Percentiles rank a stretch among this genome's conserved stretches.
These are phyloP conservation scores for Suillus ampliporus DNA, from an alignment of 768 basidiomycete genomes.

Conservation along the genomic window DNA sequence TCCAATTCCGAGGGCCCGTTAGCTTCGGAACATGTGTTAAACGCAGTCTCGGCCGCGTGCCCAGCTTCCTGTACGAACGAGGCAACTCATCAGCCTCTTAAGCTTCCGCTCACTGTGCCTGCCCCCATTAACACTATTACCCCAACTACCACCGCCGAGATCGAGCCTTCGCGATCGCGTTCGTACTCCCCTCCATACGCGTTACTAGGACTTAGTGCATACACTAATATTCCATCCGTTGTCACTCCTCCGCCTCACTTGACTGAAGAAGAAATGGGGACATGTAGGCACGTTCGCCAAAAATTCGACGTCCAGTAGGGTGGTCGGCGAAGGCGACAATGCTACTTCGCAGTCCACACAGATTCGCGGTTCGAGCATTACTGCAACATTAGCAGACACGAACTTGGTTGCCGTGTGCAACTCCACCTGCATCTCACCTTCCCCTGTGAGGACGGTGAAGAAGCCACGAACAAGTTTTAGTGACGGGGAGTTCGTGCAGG, in stretches of 20 bases:
- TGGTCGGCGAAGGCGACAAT: neutral
- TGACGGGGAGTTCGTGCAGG: constrained; percentile 1
- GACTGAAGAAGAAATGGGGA: neutral
- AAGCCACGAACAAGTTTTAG: constrained; percentile 15
- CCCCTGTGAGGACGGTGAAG: constrained; percentile 15
- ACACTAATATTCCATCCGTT: constrained; percentile 5
- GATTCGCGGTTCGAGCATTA: neutral
- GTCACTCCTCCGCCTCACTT: neutral
- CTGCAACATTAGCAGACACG: neutral
- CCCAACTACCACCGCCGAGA: neutral
- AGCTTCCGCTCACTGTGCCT: neutral
- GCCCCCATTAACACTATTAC: neutral
- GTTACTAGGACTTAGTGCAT: neutral
- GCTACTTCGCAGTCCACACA: neutral
- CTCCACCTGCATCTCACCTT: neutral
- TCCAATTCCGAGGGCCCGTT: neutral
- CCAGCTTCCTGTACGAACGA: constrained; percentile 4
- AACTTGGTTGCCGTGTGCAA: neutral
- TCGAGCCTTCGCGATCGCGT: constrained; percentile 1
- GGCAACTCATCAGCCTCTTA: constrained; percentile 2
- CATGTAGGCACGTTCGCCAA: neutral
- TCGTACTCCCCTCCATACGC: neutral
- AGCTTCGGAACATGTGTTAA: neutral
- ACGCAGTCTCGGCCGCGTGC: neutral
- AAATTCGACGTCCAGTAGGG: neutral